phyloP scores from a whole-genome alignment of 169 alveolate genomes.

The Plasmodium gallinaceum region DNA sequence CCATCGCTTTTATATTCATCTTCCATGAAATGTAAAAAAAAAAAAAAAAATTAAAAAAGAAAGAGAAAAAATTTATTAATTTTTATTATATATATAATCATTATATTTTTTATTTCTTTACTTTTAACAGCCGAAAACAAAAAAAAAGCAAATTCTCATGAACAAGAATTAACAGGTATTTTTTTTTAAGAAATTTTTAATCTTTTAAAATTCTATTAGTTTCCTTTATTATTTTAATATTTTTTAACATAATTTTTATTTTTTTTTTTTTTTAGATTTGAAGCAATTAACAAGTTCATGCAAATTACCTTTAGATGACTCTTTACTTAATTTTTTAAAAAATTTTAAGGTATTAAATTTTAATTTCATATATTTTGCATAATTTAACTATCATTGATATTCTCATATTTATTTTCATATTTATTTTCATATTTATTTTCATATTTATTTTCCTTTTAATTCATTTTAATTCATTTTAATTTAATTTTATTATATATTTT shows the following conservation, averaged over 20 bases:
- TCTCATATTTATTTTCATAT: not conserved
- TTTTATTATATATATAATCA: conserved; percentile 10
- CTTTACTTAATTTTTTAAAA: conserved; percentile 51
- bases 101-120: not conserved
- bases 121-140: conserved; percentile 30
- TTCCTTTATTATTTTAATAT: not conserved
- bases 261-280: conserved; percentile 40
- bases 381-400: too few relatives aligned
- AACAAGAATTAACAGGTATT: conserved; percentile 47
- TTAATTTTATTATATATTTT: not conserved
- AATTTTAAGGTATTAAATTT: conserved; percentile 40
- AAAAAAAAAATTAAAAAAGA: not conserved
- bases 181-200: not conserved
- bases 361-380: too few relatives aligned
- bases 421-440: conserved; percentile 4
- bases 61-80: not conserved
- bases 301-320: conserved; percentile 71
- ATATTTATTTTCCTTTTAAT: not conserved
- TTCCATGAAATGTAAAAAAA: conserved; percentile 23
- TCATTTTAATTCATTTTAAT: not conserved
- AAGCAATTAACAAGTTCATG: conserved; percentile 57
- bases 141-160: conserved; percentile 37
- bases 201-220: too few relatives aligned
- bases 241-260: not conserved
- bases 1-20: conserved; percentile 36